Evolutionary conservation across 306 rosid genomes (phyloP), one percentile per base, ranked within the genome.

Genomic region (Albizia julibrissin): DNA sequence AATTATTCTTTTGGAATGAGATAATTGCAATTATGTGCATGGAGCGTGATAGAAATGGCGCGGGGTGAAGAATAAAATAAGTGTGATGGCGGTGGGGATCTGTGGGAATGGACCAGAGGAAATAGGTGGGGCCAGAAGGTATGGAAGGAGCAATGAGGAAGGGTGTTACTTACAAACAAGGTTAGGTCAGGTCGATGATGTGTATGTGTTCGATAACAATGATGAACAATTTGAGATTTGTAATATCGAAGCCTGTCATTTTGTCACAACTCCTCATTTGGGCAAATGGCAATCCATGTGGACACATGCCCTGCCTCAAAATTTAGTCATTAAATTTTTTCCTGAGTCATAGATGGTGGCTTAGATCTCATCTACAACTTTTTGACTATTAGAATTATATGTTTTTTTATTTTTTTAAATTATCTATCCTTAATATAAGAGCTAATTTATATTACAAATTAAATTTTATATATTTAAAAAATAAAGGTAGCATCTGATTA

Each of bases 141-240:
- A 21, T 21, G 22, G 62, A 21, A n/a, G 62, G 12, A 19, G 9
- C 52, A 10, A 47, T 14, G 52, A 47, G 52, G 19, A 47, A 47
- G 77, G 74, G 84, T 37, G 40, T 72, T 58, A 65, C 7, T 61
- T 66, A 79, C 8, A 6, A 52, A 27, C 19, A 39, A 12, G 37
- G 67, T 14, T 40, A 66, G 80, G 72, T 73, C 78, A 50, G 39
- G 72, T 16, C 7, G 59, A 40, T 40, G 66, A 76, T 42, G 62
- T n/a, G n/a, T 6, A 21, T 14, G 21, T 33, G 24, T n/a, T 14
- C 3, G 15, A 46, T 84, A 76, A 83, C 66, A 85, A 87, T 90
- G 82, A 85, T 61, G 64, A 77, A 83, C 90, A 86, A 83, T 79
- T 87, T 80, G 92, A 79, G 77, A 68, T 80, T 80, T 62, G 77